phyloP scores from a whole-genome alignment of 2,329 filamentous ascomycete genomes.

The Fusarium chaquense region DNA sequence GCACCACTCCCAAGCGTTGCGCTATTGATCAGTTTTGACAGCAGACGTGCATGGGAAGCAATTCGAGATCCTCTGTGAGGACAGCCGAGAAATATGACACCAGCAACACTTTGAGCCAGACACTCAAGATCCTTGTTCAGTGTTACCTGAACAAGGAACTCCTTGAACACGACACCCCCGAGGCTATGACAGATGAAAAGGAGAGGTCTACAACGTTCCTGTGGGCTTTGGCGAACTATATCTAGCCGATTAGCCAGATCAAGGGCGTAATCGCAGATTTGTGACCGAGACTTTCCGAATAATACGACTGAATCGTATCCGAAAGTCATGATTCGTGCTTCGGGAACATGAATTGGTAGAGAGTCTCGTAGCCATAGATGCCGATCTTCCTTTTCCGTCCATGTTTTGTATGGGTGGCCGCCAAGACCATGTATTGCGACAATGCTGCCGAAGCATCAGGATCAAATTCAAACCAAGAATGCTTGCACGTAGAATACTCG shows the following conservation, averaged over 20 bases:
- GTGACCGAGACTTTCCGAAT: not conserved
- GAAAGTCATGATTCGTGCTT: not conserved
- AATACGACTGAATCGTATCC: not conserved
- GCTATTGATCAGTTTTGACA: not conserved
- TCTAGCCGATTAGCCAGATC: not conserved
- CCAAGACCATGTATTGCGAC: not conserved
- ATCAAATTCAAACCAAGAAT: not conserved
- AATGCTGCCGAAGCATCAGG: not conserved
- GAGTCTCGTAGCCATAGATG: not conserved
- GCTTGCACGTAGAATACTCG: not conserved
- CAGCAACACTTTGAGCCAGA: not conserved
- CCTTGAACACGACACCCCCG: not conserved
- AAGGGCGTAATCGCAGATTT: not conserved
- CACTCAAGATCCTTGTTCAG: not conserved
- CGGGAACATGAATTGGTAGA: not conserved
- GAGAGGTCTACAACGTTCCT: not conserved
- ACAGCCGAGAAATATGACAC: not conserved
- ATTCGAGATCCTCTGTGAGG: not conserved
- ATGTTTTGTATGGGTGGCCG: not conserved
- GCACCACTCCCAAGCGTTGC: not conserved
- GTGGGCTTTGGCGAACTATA: not conserved
- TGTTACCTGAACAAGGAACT: not conserved
- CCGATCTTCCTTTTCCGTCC: not conserved
- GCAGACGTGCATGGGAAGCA: not conserved
- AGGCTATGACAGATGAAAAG: not conserved